A percentile compares a stretch with the other conserved stretches of the same genome.
Evolutionary conservation across 2,329 filamentous ascomycete species (phyloP).

Genomic region (Paraphoma chrysanthemicola): DNA sequence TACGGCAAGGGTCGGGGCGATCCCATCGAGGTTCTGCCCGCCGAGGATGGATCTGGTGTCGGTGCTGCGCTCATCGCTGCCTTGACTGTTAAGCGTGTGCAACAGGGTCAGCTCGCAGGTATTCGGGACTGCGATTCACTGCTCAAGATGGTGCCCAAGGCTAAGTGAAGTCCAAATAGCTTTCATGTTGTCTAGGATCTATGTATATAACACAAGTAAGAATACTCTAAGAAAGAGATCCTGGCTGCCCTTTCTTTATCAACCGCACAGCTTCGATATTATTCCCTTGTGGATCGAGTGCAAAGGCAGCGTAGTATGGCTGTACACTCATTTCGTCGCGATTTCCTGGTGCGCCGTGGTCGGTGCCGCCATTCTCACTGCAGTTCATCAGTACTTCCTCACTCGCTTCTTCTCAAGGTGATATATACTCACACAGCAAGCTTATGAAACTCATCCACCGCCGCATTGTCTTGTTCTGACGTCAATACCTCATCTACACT

Average conservation of each 20-base stretch:
- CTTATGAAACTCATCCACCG: neutral
- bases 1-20: conserved; percentile 70
- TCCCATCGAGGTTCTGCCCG: conserved; percentile 84
- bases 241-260: neutral
- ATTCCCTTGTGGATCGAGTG: conserved; percentile 15
- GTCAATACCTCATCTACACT: neutral
- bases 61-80: conserved; percentile 92
- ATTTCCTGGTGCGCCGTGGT: conserved; percentile 20
- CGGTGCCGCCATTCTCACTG: conserved; percentile 7
- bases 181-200: too few species aligned
- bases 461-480: conserved; percentile 11
- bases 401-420: too few species aligned
- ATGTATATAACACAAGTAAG: too few species aligned
- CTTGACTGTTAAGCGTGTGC: conserved; percentile 68
- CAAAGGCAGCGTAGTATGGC: conserved; percentile 22
- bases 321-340: conserved; percentile 22
- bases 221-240: neutral
- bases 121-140: conserved; percentile 60
- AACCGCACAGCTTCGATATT: neutral
- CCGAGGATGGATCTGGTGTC: conserved; percentile 97
- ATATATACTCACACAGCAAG: conserved; percentile 2
- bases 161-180: neutral
- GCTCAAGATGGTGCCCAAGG: conserved; percentile 40
- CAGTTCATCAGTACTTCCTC: neutral
- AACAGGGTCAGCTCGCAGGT: conserved; percentile 65